Evolutionary conservation across 2,329 filamentous ascomycete genomes (phyloP), one percentile per base, ranked within the genome.

Genomic region (Scleromitrula shiraiana): DNA sequence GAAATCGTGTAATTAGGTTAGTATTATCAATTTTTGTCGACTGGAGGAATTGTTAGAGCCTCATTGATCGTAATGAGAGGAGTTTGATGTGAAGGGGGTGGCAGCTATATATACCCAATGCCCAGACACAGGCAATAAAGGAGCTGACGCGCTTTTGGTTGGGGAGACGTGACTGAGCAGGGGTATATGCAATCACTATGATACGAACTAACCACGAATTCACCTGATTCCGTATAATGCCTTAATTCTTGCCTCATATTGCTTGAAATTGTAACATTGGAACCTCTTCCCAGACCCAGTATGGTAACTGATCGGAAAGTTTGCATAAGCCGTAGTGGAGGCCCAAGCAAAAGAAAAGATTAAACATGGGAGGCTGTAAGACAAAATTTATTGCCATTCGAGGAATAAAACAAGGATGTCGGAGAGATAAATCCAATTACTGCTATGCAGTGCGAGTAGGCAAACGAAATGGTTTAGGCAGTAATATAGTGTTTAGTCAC

Each of bases 191-290:
- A n/a, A 14, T 17, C 38, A 22, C 35, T 30, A 20, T 17, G 37
- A 30, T 47, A 33, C 37, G 36, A 47, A 41, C 5, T 15, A 12
- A 14, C 29, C 43, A 46, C 43, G 33, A 46, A 41, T 40, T 4
- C 43, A 46, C 33, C 33, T 46, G 43, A 46, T 36, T 40, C 24
- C 23, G 23, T 23, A 26, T 32, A 5, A 24, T 36, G 42, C 37
- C 44, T 41, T 36, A 29, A 33, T 33, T 30, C n/a, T 30, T 41
- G 44, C 44, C 44, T 41, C 12, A n/a, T 47, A n/a, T 41, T 22
- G 7, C 1, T 7, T 46, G 36, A 20, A 15, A 23, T 12, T 46
- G 36, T 20, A 39, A 32, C 26, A n/a, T n/a, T n/a, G n/a, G n/a
- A n/a, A n/a, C 15, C 19, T 15, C 5, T 38, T 38, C 12, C 19